Percentiles rank a stretch among this genome's conserved stretches.
phyloP scores from a whole-genome alignment of 164 flowering plant genomes.

The Macadamia tetraphylla region DNA sequence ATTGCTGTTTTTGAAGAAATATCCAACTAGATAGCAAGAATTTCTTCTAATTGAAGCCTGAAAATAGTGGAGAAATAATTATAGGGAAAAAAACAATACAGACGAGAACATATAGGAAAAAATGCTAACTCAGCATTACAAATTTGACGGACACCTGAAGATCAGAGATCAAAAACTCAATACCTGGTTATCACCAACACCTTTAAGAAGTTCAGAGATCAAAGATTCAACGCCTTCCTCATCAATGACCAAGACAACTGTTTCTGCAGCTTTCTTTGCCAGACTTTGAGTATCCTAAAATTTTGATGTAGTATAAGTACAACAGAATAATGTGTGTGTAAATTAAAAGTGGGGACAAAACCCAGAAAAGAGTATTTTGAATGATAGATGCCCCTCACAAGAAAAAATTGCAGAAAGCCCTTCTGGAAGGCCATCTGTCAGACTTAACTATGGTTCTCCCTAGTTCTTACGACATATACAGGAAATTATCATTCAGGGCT shows the following conservation, averaged over 20 bases:
- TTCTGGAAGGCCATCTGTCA: too few species aligned
- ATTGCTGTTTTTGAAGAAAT: constrained; percentile 24
- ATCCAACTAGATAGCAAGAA: constrained; percentile 80
- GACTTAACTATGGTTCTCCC: too few species aligned
- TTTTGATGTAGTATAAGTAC: constrained; percentile 5
- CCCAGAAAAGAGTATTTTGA: too few species aligned
- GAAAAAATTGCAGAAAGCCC: too few species aligned
- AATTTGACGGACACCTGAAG: too few species aligned
- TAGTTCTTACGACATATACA: too few species aligned
- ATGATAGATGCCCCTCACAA: too few species aligned
- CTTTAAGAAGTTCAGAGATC: constrained; percentile 81
- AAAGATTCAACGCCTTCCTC: constrained; percentile 88
- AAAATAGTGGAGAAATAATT: too few species aligned
- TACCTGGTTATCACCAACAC: constrained; percentile 78
- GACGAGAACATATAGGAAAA: not conserved
- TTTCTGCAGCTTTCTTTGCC: constrained; percentile 96
- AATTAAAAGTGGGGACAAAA: too few species aligned
- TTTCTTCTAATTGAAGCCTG: constrained; percentile 65
- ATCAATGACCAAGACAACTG: constrained; percentile 88
- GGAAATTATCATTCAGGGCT: too few species aligned
- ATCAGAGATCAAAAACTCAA: not conserved
- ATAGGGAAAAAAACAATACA: not conserved
- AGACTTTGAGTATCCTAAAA: constrained; percentile 65
- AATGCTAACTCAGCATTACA: too few species aligned
- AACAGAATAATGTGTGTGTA: not conserved